Conservation (phyloP, 1,139 yeast species). For the Geotrichum australiense region DNA sequence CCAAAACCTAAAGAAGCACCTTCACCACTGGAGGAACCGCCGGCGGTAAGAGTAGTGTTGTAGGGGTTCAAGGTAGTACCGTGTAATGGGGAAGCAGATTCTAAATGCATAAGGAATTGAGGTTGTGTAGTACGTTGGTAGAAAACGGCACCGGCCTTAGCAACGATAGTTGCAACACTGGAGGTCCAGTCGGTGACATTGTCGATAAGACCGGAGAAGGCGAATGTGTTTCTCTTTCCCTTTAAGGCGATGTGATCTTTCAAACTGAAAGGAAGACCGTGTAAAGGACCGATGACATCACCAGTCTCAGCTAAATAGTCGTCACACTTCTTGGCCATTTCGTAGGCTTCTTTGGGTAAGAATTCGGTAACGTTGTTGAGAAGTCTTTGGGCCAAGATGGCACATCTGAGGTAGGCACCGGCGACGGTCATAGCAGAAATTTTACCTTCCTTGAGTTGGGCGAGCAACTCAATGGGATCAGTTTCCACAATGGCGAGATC, state of each 20-base stretch:
- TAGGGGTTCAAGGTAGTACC: conserved; percentile 46
- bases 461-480: conserved; percentile 32
- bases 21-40: conserved; percentile 62
- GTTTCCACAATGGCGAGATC: conserved; percentile 30
- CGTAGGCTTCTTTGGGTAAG: conserved; percentile 30
- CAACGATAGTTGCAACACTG: conserved; percentile 37
- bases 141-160: conserved; percentile 48
- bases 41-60: conserved; percentile 42
- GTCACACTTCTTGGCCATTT: conserved; percentile 43
- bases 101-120: conserved; percentile 48
- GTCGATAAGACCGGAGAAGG: conserved; percentile 35
- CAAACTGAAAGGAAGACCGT: conserved; percentile 48
- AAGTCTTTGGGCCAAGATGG: conserved; percentile 53
- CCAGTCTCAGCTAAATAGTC: conserved; percentile 35
- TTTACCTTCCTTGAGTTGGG: conserved; percentile 38
- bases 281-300: conserved; percentile 42
- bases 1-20: conserved; percentile 48
- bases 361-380: conserved; percentile 36
- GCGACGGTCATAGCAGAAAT: conserved; percentile 42
- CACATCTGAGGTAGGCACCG: conserved; percentile 49
- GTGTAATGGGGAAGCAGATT: conserved; percentile 41
- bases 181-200: conserved; percentile 29
- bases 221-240: conserved; percentile 40
- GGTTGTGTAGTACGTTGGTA: conserved; percentile 55
- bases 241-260: conserved; percentile 45